Conservation (phyloP, 805 yeast genomes). For the Sungouiozyma ichnusensis region DNA sequence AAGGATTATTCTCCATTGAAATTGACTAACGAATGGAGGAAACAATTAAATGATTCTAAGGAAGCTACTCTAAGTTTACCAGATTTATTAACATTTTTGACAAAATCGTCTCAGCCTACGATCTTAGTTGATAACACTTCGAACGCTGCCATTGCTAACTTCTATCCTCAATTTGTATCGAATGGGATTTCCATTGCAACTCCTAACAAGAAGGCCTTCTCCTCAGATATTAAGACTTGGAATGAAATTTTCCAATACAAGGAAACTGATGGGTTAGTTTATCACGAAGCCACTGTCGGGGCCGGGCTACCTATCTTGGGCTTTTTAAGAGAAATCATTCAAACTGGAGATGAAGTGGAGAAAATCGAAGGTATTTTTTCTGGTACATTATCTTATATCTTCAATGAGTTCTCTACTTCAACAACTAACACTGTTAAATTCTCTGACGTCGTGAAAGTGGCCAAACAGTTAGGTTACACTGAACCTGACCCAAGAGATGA, state of each 20-base stretch:
- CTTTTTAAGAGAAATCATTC: constrained; percentile 75
- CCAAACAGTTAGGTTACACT: constrained; percentile 88
- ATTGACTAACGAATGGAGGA: constrained; percentile 42
- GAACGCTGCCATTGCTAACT: constrained; percentile 61
- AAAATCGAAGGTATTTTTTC: constrained; percentile 94
- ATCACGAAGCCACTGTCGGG: constrained; percentile 98
- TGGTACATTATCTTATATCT: constrained; percentile 90
- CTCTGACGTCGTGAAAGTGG: constrained; percentile 81
- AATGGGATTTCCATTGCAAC: constrained; percentile 90
- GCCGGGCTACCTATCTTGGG: constrained; percentile 95
- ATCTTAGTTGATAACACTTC: constrained; percentile 93
- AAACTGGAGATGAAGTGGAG: constrained; percentile 87
- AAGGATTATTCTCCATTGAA: constrained; percentile 63
- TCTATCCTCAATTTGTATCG: constrained; percentile 63
- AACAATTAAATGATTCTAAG: constrained; percentile 36
- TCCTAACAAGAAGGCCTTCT: constrained; percentile 96
- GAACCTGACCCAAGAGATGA: constrained; percentile 99
- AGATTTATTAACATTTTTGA: constrained; percentile 52
- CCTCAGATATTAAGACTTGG: constrained; percentile 69
- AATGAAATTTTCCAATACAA: constrained; percentile 56
- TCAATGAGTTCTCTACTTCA: constrained; percentile 80
- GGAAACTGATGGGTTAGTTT: constrained; percentile 56
- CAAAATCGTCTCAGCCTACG: constrained; percentile 59
- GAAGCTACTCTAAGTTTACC: constrained; percentile 40
- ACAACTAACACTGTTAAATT: constrained; percentile 55